Evolutionary conservation across 1,284 basidiomycete species (phyloP).

Genomic region (Ustilago loliicola): DNA sequence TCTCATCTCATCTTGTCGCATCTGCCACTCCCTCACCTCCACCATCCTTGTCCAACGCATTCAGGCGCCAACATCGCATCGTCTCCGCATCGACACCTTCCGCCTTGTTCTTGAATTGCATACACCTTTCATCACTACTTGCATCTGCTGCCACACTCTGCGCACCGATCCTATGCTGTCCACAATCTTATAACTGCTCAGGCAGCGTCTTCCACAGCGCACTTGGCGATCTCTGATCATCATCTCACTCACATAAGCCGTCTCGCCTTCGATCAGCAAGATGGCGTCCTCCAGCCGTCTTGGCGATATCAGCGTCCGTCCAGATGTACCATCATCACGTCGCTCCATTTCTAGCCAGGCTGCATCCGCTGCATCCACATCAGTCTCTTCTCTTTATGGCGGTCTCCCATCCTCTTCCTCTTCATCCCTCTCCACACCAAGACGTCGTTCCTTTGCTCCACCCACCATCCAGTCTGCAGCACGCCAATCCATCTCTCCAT

Average conservation of each 20-base stretch:
- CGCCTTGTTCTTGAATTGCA: not conserved
- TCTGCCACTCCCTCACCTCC: too few species aligned
- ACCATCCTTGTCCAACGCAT: too few species aligned
- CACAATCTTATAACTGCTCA: constrained; percentile 8
- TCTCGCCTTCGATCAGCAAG: not conserved
- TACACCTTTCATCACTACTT: too few species aligned
- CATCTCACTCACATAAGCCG: not conserved
- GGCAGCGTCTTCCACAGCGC: constrained; percentile 10
- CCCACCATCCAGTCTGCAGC: constrained; percentile 10
- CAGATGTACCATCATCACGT: constrained; percentile 17
- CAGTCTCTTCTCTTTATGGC: constrained; percentile 26
- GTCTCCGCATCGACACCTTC: not conserved
- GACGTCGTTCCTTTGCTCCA: constrained; percentile 17
- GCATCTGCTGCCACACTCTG: too few species aligned
- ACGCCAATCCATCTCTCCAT: constrained; percentile 9
- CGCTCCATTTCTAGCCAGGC: constrained; percentile 46
- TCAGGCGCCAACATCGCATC: too few species aligned
- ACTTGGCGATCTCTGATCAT: not conserved
- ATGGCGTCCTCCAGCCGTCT: constrained; percentile 25
- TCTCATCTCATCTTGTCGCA: too few species aligned
- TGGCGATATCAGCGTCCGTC: not conserved
- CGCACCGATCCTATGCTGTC: constrained; percentile 15
- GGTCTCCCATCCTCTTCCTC: constrained; percentile 27
- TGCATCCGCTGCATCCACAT: constrained; percentile 31
- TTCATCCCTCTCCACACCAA: constrained; percentile 6